Conservation (phyloP, 2,329 filamentous ascomycete species). For the Paradendryphiella salina region DNA sequence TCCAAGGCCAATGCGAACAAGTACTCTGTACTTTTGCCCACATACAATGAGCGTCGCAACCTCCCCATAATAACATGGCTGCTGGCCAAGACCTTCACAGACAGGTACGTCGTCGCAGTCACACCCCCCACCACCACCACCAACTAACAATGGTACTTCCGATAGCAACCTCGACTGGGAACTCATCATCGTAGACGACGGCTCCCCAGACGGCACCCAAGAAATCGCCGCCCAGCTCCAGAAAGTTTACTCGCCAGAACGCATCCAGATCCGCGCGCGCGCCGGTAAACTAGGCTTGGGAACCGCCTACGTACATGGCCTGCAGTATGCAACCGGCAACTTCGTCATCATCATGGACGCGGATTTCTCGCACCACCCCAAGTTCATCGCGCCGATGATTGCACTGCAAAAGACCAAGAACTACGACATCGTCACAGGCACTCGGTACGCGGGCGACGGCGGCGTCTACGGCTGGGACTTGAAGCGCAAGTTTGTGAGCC, state of each 20-base stretch:
- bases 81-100: conserved; percentile 86
- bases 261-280: conserved; percentile 82
- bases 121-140: not conserved
- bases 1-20: conserved; percentile 63
- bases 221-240: conserved; percentile 88
- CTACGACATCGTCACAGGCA: conserved; percentile 97
- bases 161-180: conserved; percentile 93
- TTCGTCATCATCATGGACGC: conserved; percentile 99
- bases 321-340: conserved; percentile 88
- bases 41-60: conserved; percentile 98
- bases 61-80: conserved; percentile 95
- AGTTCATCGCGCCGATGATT: conserved; percentile 97
- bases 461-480: conserved; percentile 97
- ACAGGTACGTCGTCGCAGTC: conserved; percentile 65
- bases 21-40: conserved; percentile 96
- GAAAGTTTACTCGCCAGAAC: conserved; percentile 74
- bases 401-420: conserved; percentile 72
- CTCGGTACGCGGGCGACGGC: conserved; percentile 80
- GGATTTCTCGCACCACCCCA: conserved; percentile 98
- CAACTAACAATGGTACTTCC: not conserved
- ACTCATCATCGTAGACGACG: conserved; percentile 97
- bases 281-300: conserved; percentile 95
- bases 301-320: conserved; percentile 92
- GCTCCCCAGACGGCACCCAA: conserved; percentile 93
- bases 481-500: conserved; percentile 73